These are phyloP conservation scores for Lipomyces spencermartinsiae DNA, from an alignment of 805 yeast species.

Conservation along the genomic window DNA sequence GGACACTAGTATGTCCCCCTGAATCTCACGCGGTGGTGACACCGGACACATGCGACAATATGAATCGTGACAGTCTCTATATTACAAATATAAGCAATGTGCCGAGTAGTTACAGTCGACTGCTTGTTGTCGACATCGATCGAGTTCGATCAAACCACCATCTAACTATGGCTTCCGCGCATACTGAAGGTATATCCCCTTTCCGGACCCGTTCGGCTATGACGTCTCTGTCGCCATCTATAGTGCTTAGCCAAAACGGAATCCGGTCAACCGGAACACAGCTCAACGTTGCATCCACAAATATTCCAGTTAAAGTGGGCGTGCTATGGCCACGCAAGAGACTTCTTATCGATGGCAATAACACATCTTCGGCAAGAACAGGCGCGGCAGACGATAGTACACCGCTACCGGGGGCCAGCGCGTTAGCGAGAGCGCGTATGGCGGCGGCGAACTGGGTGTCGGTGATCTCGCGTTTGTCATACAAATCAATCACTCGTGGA, in stretches of 20 bases:
- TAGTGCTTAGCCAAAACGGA: slow-evolving; percentile 17
- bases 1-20: too few species aligned
- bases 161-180: slow-evolving; percentile 22
- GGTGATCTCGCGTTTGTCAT: slow-evolving; percentile 14
- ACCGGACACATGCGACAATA: too few species aligned
- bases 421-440: slow-evolving; percentile 16
- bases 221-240: slow-evolving; percentile 5
- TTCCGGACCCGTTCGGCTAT: slow-evolving; percentile 17
- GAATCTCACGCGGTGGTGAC: too few species aligned
- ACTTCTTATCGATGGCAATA: slow-evolving; percentile 17
- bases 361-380: slow-evolving; percentile 16
- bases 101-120: slow-evolving; percentile 5
- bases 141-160: slow-evolving; percentile 28
- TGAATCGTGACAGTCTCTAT: neutral
- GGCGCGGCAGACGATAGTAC: slow-evolving; percentile 25
- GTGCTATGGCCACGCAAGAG: neutral
- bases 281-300: slow-evolving; percentile 25
- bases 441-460: slow-evolving; percentile 25
- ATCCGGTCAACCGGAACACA: slow-evolving; percentile 21
- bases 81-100: too few species aligned
- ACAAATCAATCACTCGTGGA: slow-evolving; percentile 12
- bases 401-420: slow-evolving; percentile 30
- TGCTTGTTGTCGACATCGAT: neutral
- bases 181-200: slow-evolving; percentile 31
- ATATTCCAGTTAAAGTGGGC: slow-evolving; percentile 5